Evolutionary conservation across 2,329 filamentous ascomycete genomes (phyloP).

Genomic region (Aspergillus proliferans): DNA sequence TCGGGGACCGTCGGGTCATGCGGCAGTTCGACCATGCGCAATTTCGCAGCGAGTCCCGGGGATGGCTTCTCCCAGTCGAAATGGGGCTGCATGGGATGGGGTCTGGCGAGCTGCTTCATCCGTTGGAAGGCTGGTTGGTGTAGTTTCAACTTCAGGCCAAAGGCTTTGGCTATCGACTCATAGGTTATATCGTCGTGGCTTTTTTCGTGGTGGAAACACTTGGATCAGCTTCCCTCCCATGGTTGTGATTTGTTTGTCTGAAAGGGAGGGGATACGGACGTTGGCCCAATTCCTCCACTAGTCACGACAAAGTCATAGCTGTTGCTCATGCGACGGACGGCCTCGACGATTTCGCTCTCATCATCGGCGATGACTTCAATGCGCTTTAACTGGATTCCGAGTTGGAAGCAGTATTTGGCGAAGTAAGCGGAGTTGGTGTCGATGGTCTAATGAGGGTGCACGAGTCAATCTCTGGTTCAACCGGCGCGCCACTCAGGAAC

Average conservation of each 20-base stretch:
- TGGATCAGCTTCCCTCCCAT: background rate
- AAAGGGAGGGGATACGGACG: constrained; percentile 50
- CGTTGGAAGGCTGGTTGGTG: constrained; percentile 70
- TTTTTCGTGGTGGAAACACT: constrained; percentile 1
- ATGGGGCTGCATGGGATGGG: constrained; percentile 63
- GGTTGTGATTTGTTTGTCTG: background rate
- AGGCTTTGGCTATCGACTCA: constrained; percentile 85
- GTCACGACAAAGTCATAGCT: constrained; percentile 94
- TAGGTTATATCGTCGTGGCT: constrained; percentile 99
- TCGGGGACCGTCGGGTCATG: constrained; percentile 61
- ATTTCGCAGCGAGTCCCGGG: constrained; percentile 68
- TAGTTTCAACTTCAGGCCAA: constrained; percentile 66
- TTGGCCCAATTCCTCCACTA: constrained; percentile 90
- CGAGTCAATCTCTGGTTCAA: background rate
- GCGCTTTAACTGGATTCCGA: constrained; percentile 67
- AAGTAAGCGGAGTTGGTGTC: constrained; percentile 62
- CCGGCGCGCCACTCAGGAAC: too few relatives aligned
- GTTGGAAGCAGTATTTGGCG: constrained; percentile 60
- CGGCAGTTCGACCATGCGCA: constrained; percentile 86
- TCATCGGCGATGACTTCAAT: constrained; percentile 93
- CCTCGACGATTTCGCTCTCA: constrained; percentile 82
- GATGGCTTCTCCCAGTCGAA: constrained; percentile 84
- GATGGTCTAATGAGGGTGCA: constrained; percentile 45
- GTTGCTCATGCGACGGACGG: constrained; percentile 75
- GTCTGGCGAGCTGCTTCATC: constrained; percentile 77